Evolutionary conservation across 179 eudicot genomes (phyloP), one percentile per base, ranked within the genome.

Genomic region (Silene vulgaris): DNA sequence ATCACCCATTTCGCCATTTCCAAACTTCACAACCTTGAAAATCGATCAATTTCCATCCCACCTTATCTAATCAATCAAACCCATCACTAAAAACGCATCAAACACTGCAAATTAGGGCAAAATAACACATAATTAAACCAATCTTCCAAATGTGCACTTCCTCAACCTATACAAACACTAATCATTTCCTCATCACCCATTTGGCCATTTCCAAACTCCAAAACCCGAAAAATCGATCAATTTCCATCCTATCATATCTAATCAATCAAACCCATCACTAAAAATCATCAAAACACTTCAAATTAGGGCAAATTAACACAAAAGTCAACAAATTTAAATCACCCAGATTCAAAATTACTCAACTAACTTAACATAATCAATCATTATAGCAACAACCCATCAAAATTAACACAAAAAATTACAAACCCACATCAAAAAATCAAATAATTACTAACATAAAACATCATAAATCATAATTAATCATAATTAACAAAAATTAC

Each of bases 281-380:
- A 1, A 17, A 9, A 64, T 5, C n/a, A 28, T 28, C 7, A 26
- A 64, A 62, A 64, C 68, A 64, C 37, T 32, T 16, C 21, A 66
- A 66, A 66, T 30, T 66, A 17, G 71, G 71, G 71, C 11, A 66
- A 16, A 65, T n/a, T 11, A 63, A 26, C 67, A 63, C 67, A 28
- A 65, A 65, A 30, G 30, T 65, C 69, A 65, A 65, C 30, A 28
- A 66, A 66, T 30, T 66, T n/a, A 9, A 1, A 66, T 32, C 13
- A 66, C 71, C 71, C 50, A 66, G 71, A 66, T 66, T 29, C 71
- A 66, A 23, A 66, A 66, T 64, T 64, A 29, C 68, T 64, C 68
- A 64, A 64, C 35, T 64, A 64, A 64, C 37, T 64, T 26, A 30
- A 14, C 35, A 9, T 26, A 28, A 64, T 66, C 71, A 66, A 66